Conservation (phyloP, 257 asterid genomes). For the Penstemon davidsonii region DNA sequence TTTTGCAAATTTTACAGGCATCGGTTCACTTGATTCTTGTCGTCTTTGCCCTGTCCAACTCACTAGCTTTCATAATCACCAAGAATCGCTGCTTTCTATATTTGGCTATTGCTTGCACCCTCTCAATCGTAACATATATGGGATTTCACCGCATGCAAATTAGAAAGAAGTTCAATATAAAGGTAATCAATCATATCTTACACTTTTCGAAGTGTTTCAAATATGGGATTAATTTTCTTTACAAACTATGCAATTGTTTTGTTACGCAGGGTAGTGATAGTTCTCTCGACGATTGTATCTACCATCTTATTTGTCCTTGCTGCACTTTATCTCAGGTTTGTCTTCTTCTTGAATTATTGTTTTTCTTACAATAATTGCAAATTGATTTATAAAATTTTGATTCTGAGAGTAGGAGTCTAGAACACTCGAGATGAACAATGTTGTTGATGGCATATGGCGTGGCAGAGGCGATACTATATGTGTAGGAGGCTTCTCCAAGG, state of each 20-base stretch:
- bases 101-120: constrained; percentile 51
- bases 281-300: constrained; percentile 66
- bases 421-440: too few relatives aligned
- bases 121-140: constrained; percentile 57
- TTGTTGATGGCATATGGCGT: too few relatives aligned
- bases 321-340: constrained; percentile 88
- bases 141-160: constrained; percentile 75
- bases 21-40: constrained; percentile 48
- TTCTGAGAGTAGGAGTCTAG: too few relatives aligned
- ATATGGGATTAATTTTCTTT: background rate
- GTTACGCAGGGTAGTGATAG: constrained; percentile 70
- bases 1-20: constrained; percentile 89
- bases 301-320: constrained; percentile 88
- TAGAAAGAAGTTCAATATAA: constrained; percentile 77
- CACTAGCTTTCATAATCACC: constrained; percentile 61
- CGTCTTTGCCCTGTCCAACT: constrained; percentile 47
- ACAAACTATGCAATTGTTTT: constrained; percentile 14
- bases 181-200: constrained; percentile 41
- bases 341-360: constrained; percentile 20
- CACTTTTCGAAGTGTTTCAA: constrained; percentile 5
- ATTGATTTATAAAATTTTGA: too few relatives aligned
- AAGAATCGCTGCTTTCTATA: constrained; percentile 57
- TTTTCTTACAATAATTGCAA: background rate
- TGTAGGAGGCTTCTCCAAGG: too few relatives aligned
- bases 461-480: too few relatives aligned